Base-by-base conservation (phyloP, 169 alveolate genomes). In the Plasmodium cynomolgi region DNA sequence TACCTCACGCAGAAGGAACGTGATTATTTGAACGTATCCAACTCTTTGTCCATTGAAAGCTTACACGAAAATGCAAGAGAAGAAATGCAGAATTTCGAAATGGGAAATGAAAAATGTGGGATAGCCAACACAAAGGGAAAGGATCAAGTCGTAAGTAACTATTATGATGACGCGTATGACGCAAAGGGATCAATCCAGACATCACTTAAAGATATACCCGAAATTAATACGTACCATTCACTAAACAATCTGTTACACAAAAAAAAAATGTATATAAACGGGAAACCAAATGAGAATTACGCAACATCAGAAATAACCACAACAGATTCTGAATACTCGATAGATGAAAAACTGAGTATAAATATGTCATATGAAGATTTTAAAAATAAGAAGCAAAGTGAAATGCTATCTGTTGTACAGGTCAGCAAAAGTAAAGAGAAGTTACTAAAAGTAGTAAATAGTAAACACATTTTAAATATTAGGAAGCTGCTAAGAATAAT, bases 241-340 rank as follows among this genome's bases (percentile, higher is more conserved):
- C 41, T 79, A 62, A 88, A 88, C 50, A 54, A 79, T 33, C 81
- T 58, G 23, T 34, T 80, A 44, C 34, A 80, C 72, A 44, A 85
- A 47, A 74, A 50, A 37, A 58, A 41, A 77, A 85, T 50, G 29
- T 47, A 74, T 6, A 29, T 37, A 33, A 44, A 41, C 62, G 37
- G 44, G 15, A 80, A 58, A 88, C 39, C 54, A n/a, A 33, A 54
- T 74, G 37, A 11, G 58, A 62, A 84, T 29, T 88, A 79, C 77
- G 54, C 81, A 8, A 88, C 47, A 68, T 77, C 88, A 58, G 90
- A 88, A 20, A 62, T 80, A 41, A 88, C 94, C 81, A 88, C 94
- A 88, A 88, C 94, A 29, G 94, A 88, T 88, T 88, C 94, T 2
- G 94, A 88, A 58, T 88, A 31, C 81, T 56, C 71, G 34, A 58